Conservation (phyloP, 345 rosid genomes). For the Citrus maxima region DNA sequence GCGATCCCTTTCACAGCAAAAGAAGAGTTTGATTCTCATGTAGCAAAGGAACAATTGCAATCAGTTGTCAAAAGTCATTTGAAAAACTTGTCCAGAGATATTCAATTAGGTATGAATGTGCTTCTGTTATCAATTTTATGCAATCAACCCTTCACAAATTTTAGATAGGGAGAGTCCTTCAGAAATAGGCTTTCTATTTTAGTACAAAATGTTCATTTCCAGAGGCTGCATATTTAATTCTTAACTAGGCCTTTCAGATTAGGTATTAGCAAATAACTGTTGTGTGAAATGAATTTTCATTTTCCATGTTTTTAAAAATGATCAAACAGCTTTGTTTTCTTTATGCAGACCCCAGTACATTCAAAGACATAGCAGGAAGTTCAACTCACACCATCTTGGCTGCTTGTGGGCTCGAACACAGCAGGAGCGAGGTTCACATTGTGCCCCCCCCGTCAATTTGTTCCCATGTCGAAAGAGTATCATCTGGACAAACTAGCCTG, state of each 20-base stretch:
- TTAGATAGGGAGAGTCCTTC: not conserved
- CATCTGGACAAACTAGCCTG: conserved; percentile 54
- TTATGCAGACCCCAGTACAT: conserved; percentile 51
- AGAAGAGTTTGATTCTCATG: conserved; percentile 38
- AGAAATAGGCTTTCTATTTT: not conserved
- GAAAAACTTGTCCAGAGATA: conserved; percentile 58
- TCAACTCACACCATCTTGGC: conserved; percentile 78
- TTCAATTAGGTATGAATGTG: conserved; percentile 53
- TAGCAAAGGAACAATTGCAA: conserved; percentile 63
- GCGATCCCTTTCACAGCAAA: conserved; percentile 26
- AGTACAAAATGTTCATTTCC: not conserved
- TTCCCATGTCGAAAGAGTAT: conserved; percentile 44
- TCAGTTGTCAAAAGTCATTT: conserved; percentile 67
- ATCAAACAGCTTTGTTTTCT: conserved; percentile 5
- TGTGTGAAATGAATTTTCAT: not conserved
- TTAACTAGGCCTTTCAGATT: not conserved
- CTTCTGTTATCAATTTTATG: conserved; percentile 9
- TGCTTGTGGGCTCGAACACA: conserved; percentile 79
- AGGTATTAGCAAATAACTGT: not conserved
- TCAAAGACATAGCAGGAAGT: conserved; percentile 65
- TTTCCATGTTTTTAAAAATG: not conserved
- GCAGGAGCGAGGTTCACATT: conserved; percentile 53
- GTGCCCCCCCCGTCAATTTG: conserved; percentile 57
- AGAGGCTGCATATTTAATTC: not conserved
- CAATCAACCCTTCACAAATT: not conserved